These are phyloP conservation scores for Hapsidospora chrysogenum DNA, from an alignment of 495 filamentous ascomycete species.

Conservation along the genomic window DNA sequence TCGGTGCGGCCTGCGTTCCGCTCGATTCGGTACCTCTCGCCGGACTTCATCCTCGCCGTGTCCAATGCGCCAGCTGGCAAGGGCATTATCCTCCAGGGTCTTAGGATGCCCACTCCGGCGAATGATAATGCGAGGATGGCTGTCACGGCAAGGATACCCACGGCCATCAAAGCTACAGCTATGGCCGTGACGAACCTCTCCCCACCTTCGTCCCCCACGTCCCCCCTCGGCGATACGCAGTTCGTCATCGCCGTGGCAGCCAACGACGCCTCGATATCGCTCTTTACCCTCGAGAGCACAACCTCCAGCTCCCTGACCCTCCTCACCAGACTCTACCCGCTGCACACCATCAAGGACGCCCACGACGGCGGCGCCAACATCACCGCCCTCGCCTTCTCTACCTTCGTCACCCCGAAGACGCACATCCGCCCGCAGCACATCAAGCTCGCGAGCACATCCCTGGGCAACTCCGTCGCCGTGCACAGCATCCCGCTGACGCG, in stretches of 20 bases:
- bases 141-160: constrained; percentile 23
- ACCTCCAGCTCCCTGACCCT: constrained; percentile 26
- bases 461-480: constrained; percentile 72
- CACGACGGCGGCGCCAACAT: constrained; percentile 66
- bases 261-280: constrained; percentile 62
- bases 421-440: constrained; percentile 38
- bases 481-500: constrained; percentile 60
- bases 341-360: constrained; percentile 50
- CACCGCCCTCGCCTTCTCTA: constrained; percentile 69
- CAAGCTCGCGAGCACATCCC: constrained; percentile 70
- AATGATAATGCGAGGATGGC: constrained; percentile 24
- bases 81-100: constrained; percentile 34
- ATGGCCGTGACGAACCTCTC: constrained; percentile 56
- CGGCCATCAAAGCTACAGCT: constrained; percentile 37
- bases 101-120: constrained; percentile 21
- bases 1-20: constrained; percentile 41
- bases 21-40: constrained; percentile 58
- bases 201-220: constrained; percentile 24
- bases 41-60: constrained; percentile 55
- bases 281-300: constrained; percentile 54
- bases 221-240: constrained; percentile 42
- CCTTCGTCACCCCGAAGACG: constrained; percentile 38
- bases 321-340: constrained; percentile 37
- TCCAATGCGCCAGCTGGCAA: constrained; percentile 29
- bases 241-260: constrained; percentile 69